Conservation (phyloP, 2,329 filamentous ascomycete genomes). For the Byssothecium circinans region DNA sequence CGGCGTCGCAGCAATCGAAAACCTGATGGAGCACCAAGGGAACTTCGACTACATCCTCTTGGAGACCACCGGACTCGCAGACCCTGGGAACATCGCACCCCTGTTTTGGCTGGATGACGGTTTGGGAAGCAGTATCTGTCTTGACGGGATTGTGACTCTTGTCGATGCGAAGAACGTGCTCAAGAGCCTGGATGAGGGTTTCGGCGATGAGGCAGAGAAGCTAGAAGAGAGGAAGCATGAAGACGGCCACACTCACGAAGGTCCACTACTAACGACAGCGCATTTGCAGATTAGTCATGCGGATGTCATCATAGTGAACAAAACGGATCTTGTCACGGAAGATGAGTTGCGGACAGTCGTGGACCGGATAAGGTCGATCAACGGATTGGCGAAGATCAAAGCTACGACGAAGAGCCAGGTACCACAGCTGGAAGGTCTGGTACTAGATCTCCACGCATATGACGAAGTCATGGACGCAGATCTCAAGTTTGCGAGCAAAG, state of each 20-base stretch:
- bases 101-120: conserved; percentile 98
- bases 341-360: conserved; percentile 70
- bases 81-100: conserved; percentile 92
- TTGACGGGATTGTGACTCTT: conserved; percentile 94
- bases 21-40: conserved; percentile 89
- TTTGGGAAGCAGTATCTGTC: conserved; percentile 89
- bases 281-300: conserved; percentile 97
- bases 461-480: conserved; percentile 69
- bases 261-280: conserved; percentile 81
- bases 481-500: conserved; percentile 71
- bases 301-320: conserved; percentile 93
- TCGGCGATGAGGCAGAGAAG: conserved; percentile 46
- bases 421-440: conserved; percentile 77
- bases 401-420: conserved; percentile 79
- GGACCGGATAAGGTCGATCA: conserved; percentile 78
- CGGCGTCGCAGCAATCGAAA: conserved; percentile 92
- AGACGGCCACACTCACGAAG: conserved; percentile 56
- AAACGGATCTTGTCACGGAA: conserved; percentile 77
- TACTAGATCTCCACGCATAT: conserved; percentile 92
- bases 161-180: conserved; percentile 95
- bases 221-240: conserved; percentile 49
- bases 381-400: conserved; percentile 82
- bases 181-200: conserved; percentile 72
- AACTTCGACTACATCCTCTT: conserved; percentile 97
- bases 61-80: conserved; percentile 92